A percentile compares a stretch with the other conserved stretches of the same genome.
Evolutionary conservation across 106 monocot species (phyloP).

Genomic region (Posidonia australis): DNA sequence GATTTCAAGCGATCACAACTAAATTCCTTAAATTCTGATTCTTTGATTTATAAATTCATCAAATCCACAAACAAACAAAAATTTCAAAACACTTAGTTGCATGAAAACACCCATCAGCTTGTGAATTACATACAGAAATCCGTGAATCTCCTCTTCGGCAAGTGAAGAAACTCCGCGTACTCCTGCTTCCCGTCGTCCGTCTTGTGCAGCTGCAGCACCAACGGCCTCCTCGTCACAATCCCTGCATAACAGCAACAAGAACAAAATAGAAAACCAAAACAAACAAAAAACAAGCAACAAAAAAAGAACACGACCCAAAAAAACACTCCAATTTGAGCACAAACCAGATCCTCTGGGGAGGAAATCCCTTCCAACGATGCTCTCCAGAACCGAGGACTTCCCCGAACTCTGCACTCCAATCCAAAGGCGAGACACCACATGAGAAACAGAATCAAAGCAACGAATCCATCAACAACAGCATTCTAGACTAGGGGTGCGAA

Average conservation of each 20-base stretch:
- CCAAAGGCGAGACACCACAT: too few species aligned
- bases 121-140: conserved; percentile 39
- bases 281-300: not conserved
- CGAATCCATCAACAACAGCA: too few species aligned
- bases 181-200: conserved; percentile 24
- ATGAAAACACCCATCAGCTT: too few species aligned
- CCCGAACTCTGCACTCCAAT: conserved; percentile 76
- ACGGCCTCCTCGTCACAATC: conserved; percentile 59
- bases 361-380: conserved; percentile 62
- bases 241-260: conserved; percentile 10
- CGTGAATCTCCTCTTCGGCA: conserved; percentile 50
- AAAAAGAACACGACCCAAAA: not conserved
- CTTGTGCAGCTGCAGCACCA: conserved; percentile 70
- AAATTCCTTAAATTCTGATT: too few species aligned
- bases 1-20: too few species aligned
- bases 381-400: conserved; percentile 73
- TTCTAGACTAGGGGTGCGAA: not conserved
- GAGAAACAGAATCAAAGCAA: too few species aligned
- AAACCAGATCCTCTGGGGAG: conserved; percentile 66
- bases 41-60: too few species aligned
- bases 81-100: too few species aligned
- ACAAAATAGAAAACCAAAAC: too few species aligned
- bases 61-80: too few species aligned
- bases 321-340: too few species aligned
- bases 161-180: conserved; percentile 94